These are phyloP conservation scores for Phytophthora kernoviae DNA, from an alignment of 352 stramenopile species.

Conservation along the genomic window DNA sequence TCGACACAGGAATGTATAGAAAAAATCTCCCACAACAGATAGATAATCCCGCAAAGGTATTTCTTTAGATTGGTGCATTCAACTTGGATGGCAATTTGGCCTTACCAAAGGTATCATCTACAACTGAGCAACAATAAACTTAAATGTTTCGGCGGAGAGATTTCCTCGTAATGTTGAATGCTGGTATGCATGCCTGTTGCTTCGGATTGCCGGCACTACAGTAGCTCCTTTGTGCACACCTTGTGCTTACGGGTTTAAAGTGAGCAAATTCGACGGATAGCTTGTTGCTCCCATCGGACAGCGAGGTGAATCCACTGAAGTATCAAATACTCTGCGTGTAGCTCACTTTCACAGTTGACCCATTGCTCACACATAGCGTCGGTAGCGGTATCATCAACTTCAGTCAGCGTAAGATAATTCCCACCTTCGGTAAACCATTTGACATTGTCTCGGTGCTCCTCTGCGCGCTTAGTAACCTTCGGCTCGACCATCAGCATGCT, in stretches of 20 bases:
- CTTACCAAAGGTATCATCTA: too few relatives aligned
- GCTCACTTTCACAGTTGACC: conserved; percentile 39
- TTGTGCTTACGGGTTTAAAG: neutral
- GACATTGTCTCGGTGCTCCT: neutral
- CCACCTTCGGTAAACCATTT: conserved; percentile 8
- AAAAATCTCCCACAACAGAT: too few relatives aligned
- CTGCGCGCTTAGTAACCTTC: conserved; percentile 1
- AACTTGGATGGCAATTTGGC: too few relatives aligned
- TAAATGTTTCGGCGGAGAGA: too few relatives aligned
- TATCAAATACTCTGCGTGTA: neutral
- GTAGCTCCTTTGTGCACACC: too few relatives aligned
- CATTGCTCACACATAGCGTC: conserved; percentile 31
- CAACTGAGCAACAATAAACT: too few relatives aligned
- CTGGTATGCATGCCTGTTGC: too few relatives aligned
- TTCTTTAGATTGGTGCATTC: too few relatives aligned
- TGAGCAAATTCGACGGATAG: neutral
- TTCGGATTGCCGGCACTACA: too few relatives aligned
- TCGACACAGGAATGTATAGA: too few relatives aligned
- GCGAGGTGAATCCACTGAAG: neutral
- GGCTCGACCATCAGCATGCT: conserved; percentile 14
- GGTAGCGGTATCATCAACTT: conserved; percentile 17
- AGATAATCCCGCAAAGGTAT: too few relatives aligned
- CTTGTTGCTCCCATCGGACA: neutral
- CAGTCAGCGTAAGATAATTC: conserved; percentile 30
- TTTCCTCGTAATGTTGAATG: too few relatives aligned